These are phyloP conservation scores for Gossypium stocksii DNA, from an alignment of 345 rosid species.

Conservation along the genomic window DNA sequence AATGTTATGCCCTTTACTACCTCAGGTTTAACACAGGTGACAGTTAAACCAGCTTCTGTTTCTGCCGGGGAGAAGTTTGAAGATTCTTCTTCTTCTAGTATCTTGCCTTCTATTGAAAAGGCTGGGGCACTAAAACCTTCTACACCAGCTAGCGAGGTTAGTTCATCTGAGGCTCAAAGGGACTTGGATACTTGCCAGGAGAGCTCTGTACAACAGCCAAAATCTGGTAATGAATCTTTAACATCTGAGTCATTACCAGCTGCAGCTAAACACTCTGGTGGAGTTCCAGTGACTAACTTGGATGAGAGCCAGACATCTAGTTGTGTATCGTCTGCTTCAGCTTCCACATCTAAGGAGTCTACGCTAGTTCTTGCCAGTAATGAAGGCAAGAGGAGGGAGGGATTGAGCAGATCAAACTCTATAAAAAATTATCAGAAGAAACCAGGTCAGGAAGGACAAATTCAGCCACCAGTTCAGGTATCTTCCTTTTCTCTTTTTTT, in stretches of 20 bases:
- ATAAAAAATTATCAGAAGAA: conserved; percentile 48
- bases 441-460: conserved; percentile 35
- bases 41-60: conserved; percentile 42
- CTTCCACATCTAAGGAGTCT: conserved; percentile 32
- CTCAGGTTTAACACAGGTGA: conserved; percentile 40
- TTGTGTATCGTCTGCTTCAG: conserved; percentile 16
- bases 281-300: conserved; percentile 20
- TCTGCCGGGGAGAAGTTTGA: conserved; percentile 37
- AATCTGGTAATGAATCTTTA: conserved; percentile 34
- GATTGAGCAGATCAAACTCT: conserved; percentile 46
- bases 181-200: conserved; percentile 33
- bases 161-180: conserved; percentile 26
- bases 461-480: conserved; percentile 48
- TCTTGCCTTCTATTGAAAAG: conserved; percentile 36
- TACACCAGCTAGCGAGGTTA: conserved; percentile 34
- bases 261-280: conserved; percentile 28
- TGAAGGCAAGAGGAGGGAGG: conserved; percentile 39
- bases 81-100: conserved; percentile 24
- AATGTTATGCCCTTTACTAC: conserved; percentile 32
- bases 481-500: background rate
- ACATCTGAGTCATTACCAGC: conserved; percentile 24
- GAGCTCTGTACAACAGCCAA: conserved; percentile 32
- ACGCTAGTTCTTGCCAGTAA: conserved; percentile 12
- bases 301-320: conserved; percentile 17
- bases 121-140: conserved; percentile 38